phyloP scores from a whole-genome alignment of 1,284 basidiomycete species.

The Nidula niveotomentosa region DNA sequence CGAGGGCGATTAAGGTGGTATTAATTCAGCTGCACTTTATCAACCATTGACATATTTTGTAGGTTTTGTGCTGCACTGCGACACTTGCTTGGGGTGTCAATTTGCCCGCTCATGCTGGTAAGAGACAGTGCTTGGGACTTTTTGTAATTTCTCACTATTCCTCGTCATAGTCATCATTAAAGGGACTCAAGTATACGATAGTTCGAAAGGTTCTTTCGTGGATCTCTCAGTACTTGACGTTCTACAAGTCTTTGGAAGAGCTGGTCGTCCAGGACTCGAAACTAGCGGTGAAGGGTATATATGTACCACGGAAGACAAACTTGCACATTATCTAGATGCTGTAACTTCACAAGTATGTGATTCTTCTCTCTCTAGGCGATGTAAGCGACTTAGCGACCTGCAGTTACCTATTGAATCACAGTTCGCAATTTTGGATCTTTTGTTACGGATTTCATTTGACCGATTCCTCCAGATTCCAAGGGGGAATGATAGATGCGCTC shows the following conservation, averaged over 20 bases:
- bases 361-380: not conserved
- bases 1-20: conserved; percentile 84
- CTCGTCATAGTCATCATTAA: conserved; percentile 83
- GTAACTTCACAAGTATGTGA: conserved; percentile 79
- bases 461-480: conserved; percentile 63
- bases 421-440: conserved; percentile 39
- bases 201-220: conserved; percentile 84
- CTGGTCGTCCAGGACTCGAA: conserved; percentile 95
- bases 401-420: conserved; percentile 96
- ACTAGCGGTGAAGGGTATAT: conserved; percentile 97
- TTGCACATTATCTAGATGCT: conserved; percentile 89
- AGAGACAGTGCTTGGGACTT: not conserved
- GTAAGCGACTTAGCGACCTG: conserved; percentile 6
- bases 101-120: conserved; percentile 95
- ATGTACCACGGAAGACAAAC: conserved; percentile 92
- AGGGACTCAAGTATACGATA: conserved; percentile 97
- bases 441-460: conserved; percentile 9
- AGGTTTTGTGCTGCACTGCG: conserved; percentile 98
- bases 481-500: conserved; percentile 88
- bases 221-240: conserved; percentile 97
- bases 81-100: conserved; percentile 99
- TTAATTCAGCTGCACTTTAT: not conserved
- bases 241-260: conserved; percentile 96
- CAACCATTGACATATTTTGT: conserved; percentile 3
- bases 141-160: not conserved